These are phyloP conservation scores for Botrytis paeoniae DNA, from an alignment of 2,329 filamentous ascomycete genomes.

Conservation along the genomic window DNA sequence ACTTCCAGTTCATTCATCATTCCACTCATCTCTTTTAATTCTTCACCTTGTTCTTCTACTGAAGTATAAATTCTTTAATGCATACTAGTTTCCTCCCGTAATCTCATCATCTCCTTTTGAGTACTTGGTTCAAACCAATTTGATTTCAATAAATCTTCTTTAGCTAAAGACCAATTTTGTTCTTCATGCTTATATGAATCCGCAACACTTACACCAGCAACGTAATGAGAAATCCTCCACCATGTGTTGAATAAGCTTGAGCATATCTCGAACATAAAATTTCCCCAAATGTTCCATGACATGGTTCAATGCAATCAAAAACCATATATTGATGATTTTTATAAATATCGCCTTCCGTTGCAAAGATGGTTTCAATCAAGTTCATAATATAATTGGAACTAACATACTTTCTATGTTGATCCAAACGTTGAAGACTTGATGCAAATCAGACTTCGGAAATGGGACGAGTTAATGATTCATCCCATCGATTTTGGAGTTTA, in stretches of 20 bases:
- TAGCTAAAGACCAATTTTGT: neutral
- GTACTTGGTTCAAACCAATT: neutral
- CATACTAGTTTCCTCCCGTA: neutral
- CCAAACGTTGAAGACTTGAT: neutral
- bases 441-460: constrained; percentile 5
- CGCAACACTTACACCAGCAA: neutral
- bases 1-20: neutral
- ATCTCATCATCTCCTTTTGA: neutral
- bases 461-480: neutral
- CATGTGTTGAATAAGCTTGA: neutral
- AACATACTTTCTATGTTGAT: neutral
- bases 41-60: neutral
- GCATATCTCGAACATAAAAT: constrained; percentile 3
- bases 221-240: neutral
- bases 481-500: neutral
- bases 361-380: neutral
- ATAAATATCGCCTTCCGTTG: neutral
- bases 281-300: neutral
- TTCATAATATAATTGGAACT: constrained; percentile 7
- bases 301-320: neutral
- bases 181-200: neutral
- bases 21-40: neutral
- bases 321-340: neutral
- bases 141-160: neutral
- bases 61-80: neutral